These are phyloP conservation scores for Bondarzewia mesenterica DNA, from an alignment of 1,284 basidiomycete genomes.

Conservation along the genomic window DNA sequence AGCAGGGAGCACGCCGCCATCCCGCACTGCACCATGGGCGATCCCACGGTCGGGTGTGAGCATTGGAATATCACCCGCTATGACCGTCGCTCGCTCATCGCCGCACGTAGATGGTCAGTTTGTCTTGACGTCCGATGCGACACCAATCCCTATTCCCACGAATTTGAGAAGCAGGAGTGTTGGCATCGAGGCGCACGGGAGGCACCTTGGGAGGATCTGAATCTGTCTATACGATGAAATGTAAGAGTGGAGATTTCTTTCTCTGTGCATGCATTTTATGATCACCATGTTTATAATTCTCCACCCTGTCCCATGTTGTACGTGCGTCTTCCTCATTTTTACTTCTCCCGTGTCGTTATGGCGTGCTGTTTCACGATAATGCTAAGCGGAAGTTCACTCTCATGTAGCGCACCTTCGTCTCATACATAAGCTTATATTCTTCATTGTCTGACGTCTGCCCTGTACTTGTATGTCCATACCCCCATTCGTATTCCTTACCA, in stretches of 20 bases:
- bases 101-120: conserved; percentile 2
- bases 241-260: not conserved
- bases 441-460: too few species aligned
- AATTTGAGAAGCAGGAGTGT: not conserved
- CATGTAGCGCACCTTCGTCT: not conserved
- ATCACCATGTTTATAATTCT: not conserved
- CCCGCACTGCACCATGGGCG: conserved; percentile 8
- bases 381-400: not conserved
- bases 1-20: conserved; percentile 12
- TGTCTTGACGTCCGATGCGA: not conserved
- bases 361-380: not conserved
- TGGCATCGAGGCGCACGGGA: not conserved
- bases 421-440: not conserved
- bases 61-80: conserved; percentile 9
- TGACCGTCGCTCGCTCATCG: conserved; percentile 8
- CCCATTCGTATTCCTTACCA: too few species aligned
- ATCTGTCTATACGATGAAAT: too few species aligned
- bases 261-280: not conserved
- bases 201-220: not conserved
- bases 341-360: not conserved
- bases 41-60: conserved; percentile 2
- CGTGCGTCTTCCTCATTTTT: too few species aligned
- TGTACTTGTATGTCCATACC: too few species aligned
- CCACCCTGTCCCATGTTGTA: not conserved
- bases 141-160: not conserved